These are phyloP conservation scores for Macrotyloma uniflorum DNA, from an alignment of 306 rosid genomes.

Conservation along the genomic window DNA sequence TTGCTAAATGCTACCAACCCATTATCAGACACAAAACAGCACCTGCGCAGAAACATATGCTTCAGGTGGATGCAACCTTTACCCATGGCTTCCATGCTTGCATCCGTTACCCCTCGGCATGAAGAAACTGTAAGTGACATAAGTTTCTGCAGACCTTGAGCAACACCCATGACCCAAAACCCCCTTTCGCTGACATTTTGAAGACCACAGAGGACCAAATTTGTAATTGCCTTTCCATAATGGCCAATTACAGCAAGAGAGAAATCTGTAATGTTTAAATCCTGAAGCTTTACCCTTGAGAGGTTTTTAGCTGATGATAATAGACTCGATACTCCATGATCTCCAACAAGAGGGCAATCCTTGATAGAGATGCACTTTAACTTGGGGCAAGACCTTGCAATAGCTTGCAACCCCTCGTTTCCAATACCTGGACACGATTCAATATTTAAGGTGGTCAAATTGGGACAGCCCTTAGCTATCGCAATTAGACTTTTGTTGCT, in stretches of 20 bases:
- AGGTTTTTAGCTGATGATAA: background rate
- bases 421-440: background rate
- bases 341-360: slow-evolving; percentile 19
- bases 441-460: background rate
- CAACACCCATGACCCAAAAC: slow-evolving; percentile 85
- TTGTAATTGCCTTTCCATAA: background rate
- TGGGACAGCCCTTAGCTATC: slow-evolving; percentile 17
- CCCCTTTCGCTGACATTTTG: slow-evolving; percentile 63
- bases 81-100: slow-evolving; percentile 77
- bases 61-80: slow-evolving; percentile 62
- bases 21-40: slow-evolving; percentile 45
- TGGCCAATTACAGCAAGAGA: slow-evolving; percentile 21
- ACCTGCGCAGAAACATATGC: slow-evolving; percentile 75
- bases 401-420: slow-evolving; percentile 12
- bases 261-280: slow-evolving; percentile 12
- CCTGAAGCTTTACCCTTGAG: background rate
- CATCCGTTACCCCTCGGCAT: slow-evolving; percentile 71
- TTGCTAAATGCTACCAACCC: slow-evolving; percentile 7
- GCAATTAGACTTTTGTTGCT: slow-evolving; percentile 7
- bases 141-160: slow-evolving; percentile 61
- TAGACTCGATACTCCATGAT: slow-evolving; percentile 13
- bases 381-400: slow-evolving; percentile 15
- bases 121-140: slow-evolving; percentile 56
- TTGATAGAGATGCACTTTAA: slow-evolving; percentile 14
- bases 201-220: slow-evolving; percentile 1